Evolutionary conservation across 139 green algal species (phyloP), one percentile per base, ranked within the genome.

Genomic region (Micractinium sp.): DNA sequence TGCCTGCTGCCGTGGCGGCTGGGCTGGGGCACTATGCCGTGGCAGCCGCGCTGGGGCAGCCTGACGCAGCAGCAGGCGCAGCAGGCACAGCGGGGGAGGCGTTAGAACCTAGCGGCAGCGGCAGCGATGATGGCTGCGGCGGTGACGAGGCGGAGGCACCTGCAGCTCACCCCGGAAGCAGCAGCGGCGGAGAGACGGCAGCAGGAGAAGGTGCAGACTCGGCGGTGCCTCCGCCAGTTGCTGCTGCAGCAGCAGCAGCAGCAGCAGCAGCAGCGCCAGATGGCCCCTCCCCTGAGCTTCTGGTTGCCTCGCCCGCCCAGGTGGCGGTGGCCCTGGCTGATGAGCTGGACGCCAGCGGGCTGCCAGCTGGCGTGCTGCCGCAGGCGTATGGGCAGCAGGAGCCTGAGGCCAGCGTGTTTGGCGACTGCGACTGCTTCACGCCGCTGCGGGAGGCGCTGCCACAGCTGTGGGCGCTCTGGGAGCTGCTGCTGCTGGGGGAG

Each of bases 381-480:
- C 74, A 86, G 31, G 77, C 87, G 12, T 56, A 73, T 41, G 89
- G 87, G n/a, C 76, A 88, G 71, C 76, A 88, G 12, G 83, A 69
- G 82, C 86, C 81, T 56, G 82, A 36, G 36, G 23, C 77, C 33
- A 88, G 83, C 22, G 63, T 85, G 27, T 96, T 95, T 88, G 56
- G 74, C 33, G 91, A 96, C 35, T 77, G 82, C 27, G 94, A 97
- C 79, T 63, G 94, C 23, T 96, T 87, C 78, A 91, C 90, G n/a
- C 90, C 93, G 22, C 88, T 94, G 82, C 76, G 82, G 16, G 69
- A n/a, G 27, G 78, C 91, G 53, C 79, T 94, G 36, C 77, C 90
- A 3, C 69, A 90, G 36, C 35, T 94, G 85, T 99, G 96, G 96
- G 87, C 88, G 36, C 88, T 99, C 77, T 99, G 97, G 97, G 96